Conservation (phyloP, 2,329 filamentous ascomycete genomes). For the Saccharata proteae region DNA sequence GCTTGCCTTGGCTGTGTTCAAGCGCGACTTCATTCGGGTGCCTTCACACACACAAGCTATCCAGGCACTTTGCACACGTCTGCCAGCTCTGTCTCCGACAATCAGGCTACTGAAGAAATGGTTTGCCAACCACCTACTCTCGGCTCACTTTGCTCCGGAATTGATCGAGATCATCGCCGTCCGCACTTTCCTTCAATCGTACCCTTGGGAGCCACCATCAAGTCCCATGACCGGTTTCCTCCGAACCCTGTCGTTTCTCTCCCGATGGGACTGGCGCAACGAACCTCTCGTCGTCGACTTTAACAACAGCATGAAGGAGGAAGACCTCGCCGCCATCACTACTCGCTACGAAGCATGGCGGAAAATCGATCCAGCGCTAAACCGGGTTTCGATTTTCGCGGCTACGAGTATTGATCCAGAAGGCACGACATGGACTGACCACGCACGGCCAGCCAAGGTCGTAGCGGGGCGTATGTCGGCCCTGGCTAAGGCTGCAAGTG, state of each 20-base stretch:
- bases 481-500: conserved; percentile 64
- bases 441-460: conserved; percentile 59
- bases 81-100: conserved; percentile 66
- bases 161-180: conserved; percentile 74
- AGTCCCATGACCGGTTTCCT: conserved; percentile 71
- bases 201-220: conserved; percentile 68
- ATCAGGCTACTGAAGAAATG: conserved; percentile 81
- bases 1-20: conserved; percentile 56
- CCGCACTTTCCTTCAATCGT: conserved; percentile 66
- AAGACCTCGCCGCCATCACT: conserved; percentile 50
- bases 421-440: conserved; percentile 70
- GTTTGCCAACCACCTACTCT: conserved; percentile 74
- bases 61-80: conserved; percentile 65
- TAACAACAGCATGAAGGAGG: conserved; percentile 41
- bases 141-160: conserved; percentile 63
- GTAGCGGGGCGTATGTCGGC: conserved; percentile 73
- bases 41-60: conserved; percentile 75
- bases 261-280: conserved; percentile 83
- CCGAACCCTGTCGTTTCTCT: conserved; percentile 65
- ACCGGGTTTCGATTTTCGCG: conserved; percentile 66
- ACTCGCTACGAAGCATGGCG: conserved; percentile 74
- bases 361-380: conserved; percentile 79
- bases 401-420: conserved; percentile 67
- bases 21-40: conserved; percentile 56
- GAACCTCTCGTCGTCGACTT: conserved; percentile 74